A percentile compares a stretch with the other conserved stretches of the same genome.
These are phyloP conservation scores for Capsicum chinense DNA, from an alignment of 257 asterid species.

Conservation along the genomic window DNA sequence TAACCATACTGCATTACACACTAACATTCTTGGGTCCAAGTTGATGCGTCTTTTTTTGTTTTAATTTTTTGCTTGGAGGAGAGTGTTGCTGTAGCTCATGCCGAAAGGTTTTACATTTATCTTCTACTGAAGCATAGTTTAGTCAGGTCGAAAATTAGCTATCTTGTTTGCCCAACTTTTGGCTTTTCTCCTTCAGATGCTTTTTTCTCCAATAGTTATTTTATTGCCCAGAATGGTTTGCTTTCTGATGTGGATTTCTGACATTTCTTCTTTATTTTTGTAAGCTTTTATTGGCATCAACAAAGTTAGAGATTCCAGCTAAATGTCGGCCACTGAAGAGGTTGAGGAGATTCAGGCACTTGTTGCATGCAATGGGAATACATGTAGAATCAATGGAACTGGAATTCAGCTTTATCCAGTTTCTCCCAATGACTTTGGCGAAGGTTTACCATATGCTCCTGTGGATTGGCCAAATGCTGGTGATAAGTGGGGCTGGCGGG, in stretches of 20 bases:
- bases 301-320: background rate
- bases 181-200: background rate
- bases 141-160: background rate
- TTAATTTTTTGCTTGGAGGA: background rate
- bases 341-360: slow-evolving; percentile 59
- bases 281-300: background rate
- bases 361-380: slow-evolving; percentile 45
- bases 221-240: background rate
- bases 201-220: slow-evolving; percentile 10
- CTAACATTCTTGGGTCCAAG: background rate
- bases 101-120: background rate
- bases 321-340: slow-evolving; percentile 32
- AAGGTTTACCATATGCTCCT: slow-evolving; percentile 91
- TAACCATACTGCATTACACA: background rate
- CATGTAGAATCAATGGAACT: slow-evolving; percentile 39
- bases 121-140: background rate
- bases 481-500: slow-evolving; percentile 85
- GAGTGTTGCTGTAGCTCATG: slow-evolving; percentile 18
- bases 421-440: slow-evolving; percentile 51
- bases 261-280: background rate
- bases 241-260: slow-evolving; percentile 3
- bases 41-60: background rate
- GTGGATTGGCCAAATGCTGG: slow-evolving; percentile 81
- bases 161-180: slow-evolving; percentile 5
- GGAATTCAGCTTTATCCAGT: slow-evolving; percentile 61